These are phyloP conservation scores for Agaricus subrufescens DNA, from an alignment of 768 basidiomycete species.

Conservation along the genomic window DNA sequence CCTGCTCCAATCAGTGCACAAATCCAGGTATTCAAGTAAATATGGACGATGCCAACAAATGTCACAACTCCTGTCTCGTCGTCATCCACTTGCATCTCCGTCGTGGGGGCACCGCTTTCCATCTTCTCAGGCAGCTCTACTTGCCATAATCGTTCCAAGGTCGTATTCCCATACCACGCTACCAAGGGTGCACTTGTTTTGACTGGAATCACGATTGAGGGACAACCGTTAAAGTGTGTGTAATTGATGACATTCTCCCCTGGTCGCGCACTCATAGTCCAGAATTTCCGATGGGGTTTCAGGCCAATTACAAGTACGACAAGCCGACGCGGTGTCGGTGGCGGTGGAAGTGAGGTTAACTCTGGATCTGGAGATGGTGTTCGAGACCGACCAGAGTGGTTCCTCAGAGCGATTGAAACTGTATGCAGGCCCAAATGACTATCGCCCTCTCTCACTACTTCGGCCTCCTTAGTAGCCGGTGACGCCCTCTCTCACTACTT, in stretches of 20 bases:
- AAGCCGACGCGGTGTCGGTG: constrained; percentile 48
- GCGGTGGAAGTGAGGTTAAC: constrained; percentile 34
- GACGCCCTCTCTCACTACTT: too few relatives aligned
- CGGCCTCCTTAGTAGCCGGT: too few relatives aligned
- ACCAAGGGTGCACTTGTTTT: constrained; percentile 57
- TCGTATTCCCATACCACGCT: constrained; percentile 59
- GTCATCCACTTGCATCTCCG: constrained; percentile 8
- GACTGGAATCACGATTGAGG: constrained; percentile 54
- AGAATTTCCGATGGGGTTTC: constrained; percentile 55
- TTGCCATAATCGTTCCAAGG: constrained; percentile 54
- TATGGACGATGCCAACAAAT: constrained; percentile 50
- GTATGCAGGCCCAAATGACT: constrained; percentile 14
- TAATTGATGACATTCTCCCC: constrained; percentile 62
- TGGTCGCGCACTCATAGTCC: constrained; percentile 56
- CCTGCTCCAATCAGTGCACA: constrained; percentile 61
- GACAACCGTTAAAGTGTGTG: constrained; percentile 56
- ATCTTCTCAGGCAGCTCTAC: constrained; percentile 37
- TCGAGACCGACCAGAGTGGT: constrained; percentile 42
- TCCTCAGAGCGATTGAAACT: constrained; percentile 34
- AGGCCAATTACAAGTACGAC: constrained; percentile 52
- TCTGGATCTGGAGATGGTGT: constrained; percentile 47
- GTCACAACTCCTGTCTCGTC: constrained; percentile 14
- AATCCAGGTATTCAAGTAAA: constrained; percentile 55
- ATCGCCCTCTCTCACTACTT: constrained; percentile 11
- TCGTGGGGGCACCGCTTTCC: constrained; percentile 12